Base-by-base conservation (phyloP, 2,329 filamentous ascomycete species). In the Ramularia endophylla region DNA sequence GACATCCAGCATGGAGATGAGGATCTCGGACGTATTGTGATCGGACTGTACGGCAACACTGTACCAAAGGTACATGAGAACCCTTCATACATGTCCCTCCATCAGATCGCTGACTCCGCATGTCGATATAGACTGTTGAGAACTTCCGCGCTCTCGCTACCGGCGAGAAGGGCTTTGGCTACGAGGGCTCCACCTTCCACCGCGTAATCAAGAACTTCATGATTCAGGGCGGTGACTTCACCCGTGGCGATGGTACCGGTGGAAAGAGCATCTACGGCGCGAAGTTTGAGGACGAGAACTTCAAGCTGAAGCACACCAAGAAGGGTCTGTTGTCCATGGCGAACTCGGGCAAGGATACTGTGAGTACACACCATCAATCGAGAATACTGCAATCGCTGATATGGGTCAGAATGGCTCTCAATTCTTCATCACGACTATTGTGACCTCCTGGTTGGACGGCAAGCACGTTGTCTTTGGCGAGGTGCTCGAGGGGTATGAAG, bases 181-280 rank as follows among this genome's bases (percentile, higher is more conserved):
- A 89, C 63, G 72, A 87, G 68, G 85, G 80, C 48, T 89, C 85
- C 38, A 75, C 68, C 61, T 94, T 94, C 81, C 87, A 94, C 77
- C 85, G 87, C 65, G 84, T 92, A 63, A 92, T 92, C 75, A 85
- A 87, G 74, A 66, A 81, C 55, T 92, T 92, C 71, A 92, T 92
- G 87, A 89, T 92, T 66, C 86, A 90, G 73, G 86, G 86, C 57
- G 86, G 85, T 65, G 85, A 92, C 73, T 90, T 92, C 69, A 90
- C 85, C 66, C 83, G 79, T 54, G 81, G 80, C 44, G 85, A 92
- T 59, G 78, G 85, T 59, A 89, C 85, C 50, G 85, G 85, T 64
- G 86, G 86, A 68, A 89, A 88, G 77, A 87, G 83, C 52, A 90
- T 92, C 73, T 92, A 90, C 65, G 86, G 86, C 59, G 74, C 78